phyloP scores from a whole-genome alignment of 2,329 filamentous ascomycete species.

The Allantophomopsis cytisporea region DNA sequence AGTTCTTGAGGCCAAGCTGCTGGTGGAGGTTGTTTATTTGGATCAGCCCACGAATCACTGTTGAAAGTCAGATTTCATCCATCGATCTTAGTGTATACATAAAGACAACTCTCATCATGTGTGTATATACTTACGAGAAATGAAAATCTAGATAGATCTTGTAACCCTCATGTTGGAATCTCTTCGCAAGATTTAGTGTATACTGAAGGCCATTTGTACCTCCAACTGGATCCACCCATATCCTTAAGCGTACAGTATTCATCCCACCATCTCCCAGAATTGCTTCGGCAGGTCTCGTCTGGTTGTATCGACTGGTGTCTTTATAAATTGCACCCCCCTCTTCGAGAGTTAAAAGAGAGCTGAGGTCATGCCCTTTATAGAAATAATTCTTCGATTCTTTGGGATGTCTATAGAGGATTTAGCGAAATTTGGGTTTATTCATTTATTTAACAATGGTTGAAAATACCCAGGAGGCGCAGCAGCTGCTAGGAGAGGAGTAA shows the following conservation, averaged over 20 bases:
- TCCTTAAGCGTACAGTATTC: conserved; percentile 54
- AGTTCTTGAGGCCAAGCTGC: conserved; percentile 47
- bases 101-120: background rate
- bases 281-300: conserved; percentile 36
- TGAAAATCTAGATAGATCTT: conserved; percentile 47
- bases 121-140: conserved; percentile 21
- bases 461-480: too few relatives aligned
- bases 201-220: conserved; percentile 57
- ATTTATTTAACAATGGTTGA: too few relatives aligned
- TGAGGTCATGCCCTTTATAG: conserved; percentile 25
- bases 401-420: too few relatives aligned
- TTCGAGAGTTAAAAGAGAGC: conserved; percentile 21
- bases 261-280: conserved; percentile 50
- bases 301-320: conserved; percentile 19
- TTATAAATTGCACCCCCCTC: conserved; percentile 21
- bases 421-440: too few relatives aligned
- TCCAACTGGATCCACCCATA: conserved; percentile 56
- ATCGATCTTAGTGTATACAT: background rate
- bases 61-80: background rate
- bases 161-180: conserved; percentile 47
- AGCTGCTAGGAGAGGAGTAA: too few relatives aligned
- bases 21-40: conserved; percentile 46
- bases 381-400: conserved; percentile 5
- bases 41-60: conserved; percentile 60
- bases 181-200: conserved; percentile 49